Base-by-base conservation (phyloP, 768 basidiomycete genomes). In the Hemileccinum impolitum region DNA sequence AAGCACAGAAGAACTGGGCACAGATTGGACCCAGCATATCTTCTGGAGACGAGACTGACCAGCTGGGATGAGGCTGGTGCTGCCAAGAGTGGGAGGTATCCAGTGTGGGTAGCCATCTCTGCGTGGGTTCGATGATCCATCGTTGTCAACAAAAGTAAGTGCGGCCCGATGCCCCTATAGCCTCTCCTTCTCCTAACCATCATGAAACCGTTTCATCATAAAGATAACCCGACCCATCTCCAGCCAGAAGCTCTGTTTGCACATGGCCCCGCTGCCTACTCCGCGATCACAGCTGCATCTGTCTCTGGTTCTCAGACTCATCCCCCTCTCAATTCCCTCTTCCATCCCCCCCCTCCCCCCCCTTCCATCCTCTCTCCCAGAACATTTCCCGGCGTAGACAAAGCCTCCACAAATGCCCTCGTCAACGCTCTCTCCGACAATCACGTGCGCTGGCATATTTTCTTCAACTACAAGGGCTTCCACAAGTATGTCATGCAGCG, bases 1-100 rank as follows among this genome's bases (percentile, higher is more conserved):
- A 61, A 7, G 82, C 73, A 34, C 84, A 76, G 65, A 83, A 82
- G 13, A 81, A 68, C 59, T 86, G 81, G 10, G 83, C 63, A 3
- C 68, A 66, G 6, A 74, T 75, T n/a, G n/a, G 15, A 89, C 75
- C 87, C 87, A 4, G 70, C 63, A 65, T 89, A n/a, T n/a, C n/a
- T 87, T 38, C 51, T 60, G 32, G 57, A 43, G 19, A 66, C 13
- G 30, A 62, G 54, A 18, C 9, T 12, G 28, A 30, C 28, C 2
- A 30, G 23, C 28, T 30, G 28, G 2, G 28, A 8, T 31, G 35
- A 9, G n/a, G n/a, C n/a, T n/a, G n/a, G n/a, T n/a, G n/a, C n/a
- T n/a, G n/a, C n/a, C 28, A 9, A 17, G 15, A 17, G 17, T 36
- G 35, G 35, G 35, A 10, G 15, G 35, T 36, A 17, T 35, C 34